Percentiles rank a stretch among this genome's conserved stretches.
Evolutionary conservation across 768 basidiomycete genomes (phyloP).

Genomic region (Mycena venus): DNA sequence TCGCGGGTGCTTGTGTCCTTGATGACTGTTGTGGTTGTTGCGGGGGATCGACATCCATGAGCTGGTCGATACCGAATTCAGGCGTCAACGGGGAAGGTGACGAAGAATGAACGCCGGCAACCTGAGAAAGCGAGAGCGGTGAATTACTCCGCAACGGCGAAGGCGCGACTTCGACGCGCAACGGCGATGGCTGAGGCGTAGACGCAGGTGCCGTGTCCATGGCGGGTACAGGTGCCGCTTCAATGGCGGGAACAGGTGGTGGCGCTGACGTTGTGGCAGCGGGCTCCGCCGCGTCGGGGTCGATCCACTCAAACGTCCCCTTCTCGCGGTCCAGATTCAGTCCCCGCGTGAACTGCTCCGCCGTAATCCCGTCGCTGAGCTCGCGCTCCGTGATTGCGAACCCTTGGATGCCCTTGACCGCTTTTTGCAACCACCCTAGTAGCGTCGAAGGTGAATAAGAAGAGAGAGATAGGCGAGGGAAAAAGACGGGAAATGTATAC

Average conservation of each 20-base stretch:
- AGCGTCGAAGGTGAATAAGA: background rate
- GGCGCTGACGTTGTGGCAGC: background rate
- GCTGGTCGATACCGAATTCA: background rate
- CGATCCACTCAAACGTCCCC: slow-evolving; percentile 30
- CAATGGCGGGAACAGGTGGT: background rate
- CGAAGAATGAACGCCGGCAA: slow-evolving; percentile 8
- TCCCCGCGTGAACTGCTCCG: slow-evolving; percentile 26
- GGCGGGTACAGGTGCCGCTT: background rate
- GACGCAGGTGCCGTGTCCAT: background rate
- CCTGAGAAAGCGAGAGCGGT: slow-evolving; percentile 25
- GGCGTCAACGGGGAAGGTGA: slow-evolving; percentile 28
- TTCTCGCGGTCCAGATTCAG: slow-evolving; percentile 29
- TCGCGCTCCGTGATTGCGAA: slow-evolving; percentile 29
- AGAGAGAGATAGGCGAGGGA: background rate
- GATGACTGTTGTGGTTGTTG: background rate
- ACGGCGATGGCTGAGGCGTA: background rate
- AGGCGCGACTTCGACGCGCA: background rate
- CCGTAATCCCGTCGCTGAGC: slow-evolving; percentile 30
- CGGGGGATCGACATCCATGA: slow-evolving; percentile 24
- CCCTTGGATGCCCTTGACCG: slow-evolving; percentile 35
- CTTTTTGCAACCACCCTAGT: slow-evolving; percentile 33
- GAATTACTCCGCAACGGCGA: slow-evolving; percentile 4
- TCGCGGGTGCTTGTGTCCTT: too few species aligned
- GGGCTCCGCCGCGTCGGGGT: background rate
- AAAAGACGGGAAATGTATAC: slow-evolving; percentile 1